A percentile compares a stretch with the other conserved stretches of the same genome.
Conservation (phyloP, 441 rosid genomes). For the Aquilaria agallochum region DNA sequence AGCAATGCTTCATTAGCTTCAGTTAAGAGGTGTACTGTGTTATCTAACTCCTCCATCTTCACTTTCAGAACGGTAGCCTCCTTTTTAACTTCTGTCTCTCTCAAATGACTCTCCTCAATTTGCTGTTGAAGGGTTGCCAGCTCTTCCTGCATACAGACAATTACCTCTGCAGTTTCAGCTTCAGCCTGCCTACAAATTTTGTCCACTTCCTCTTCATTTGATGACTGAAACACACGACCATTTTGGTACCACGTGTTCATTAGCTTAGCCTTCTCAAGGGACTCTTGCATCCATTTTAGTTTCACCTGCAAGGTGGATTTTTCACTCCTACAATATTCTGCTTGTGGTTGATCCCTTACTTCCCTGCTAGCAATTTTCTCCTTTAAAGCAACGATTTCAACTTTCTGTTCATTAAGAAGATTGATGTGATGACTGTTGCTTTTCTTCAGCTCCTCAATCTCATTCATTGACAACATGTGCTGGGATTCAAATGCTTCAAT, state of each 20-base stretch:
- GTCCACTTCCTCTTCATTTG: slow-evolving; percentile 81
- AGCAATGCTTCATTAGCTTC: slow-evolving; percentile 59
- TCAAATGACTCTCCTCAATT: slow-evolving; percentile 63
- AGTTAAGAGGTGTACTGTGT: slow-evolving; percentile 36
- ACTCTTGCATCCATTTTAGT: slow-evolving; percentile 83
- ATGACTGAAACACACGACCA: slow-evolving; percentile 55
- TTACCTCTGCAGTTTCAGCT: slow-evolving; percentile 94
- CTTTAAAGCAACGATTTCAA: slow-evolving; percentile 49
- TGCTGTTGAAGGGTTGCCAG: slow-evolving; percentile 83
- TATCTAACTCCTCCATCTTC: slow-evolving; percentile 55
- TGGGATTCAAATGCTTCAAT: slow-evolving; percentile 89
- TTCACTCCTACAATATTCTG: slow-evolving; percentile 27
- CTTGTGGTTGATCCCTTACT: slow-evolving; percentile 36
- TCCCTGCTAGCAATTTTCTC: slow-evolving; percentile 49
- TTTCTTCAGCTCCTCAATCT: slow-evolving; percentile 64
- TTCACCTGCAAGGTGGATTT: slow-evolving; percentile 41
- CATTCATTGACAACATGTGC: slow-evolving; percentile 61
- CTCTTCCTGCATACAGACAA: slow-evolving; percentile 94
- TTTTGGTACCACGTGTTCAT: slow-evolving; percentile 67
- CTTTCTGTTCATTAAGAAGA: slow-evolving; percentile 54
- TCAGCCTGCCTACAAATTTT: slow-evolving; percentile 82
- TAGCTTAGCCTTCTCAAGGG: slow-evolving; percentile 87
- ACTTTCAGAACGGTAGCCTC: slow-evolving; percentile 40
- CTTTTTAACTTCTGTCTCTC: slow-evolving; percentile 56
- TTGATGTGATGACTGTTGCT: slow-evolving; percentile 42